Conservation (phyloP, 208 protist species). For the Trypanosomatidae sp. region DNA sequence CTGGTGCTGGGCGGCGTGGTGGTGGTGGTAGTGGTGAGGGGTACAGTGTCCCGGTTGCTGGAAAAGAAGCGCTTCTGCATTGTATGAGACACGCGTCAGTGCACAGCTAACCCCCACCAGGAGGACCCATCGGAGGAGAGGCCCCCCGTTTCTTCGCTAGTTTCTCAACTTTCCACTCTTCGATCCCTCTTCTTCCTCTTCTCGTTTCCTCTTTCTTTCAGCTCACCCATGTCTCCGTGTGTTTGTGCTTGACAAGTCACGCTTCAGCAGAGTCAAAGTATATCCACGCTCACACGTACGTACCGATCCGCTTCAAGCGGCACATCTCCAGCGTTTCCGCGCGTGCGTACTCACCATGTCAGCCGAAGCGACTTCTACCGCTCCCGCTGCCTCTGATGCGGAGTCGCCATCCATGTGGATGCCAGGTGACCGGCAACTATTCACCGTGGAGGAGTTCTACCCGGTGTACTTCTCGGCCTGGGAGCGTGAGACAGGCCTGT, state of each 20-base stretch:
- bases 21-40: not conserved
- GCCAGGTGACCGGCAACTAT: constrained; percentile 16
- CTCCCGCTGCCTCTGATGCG: constrained; percentile 1
- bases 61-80: not conserved
- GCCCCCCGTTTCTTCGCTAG: not conserved
- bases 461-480: constrained; percentile 96
- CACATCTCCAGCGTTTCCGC: not conserved
- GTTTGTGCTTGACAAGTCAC: not conserved
- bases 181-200: not conserved
- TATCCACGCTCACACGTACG: not conserved
- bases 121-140: not conserved
- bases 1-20: not conserved
- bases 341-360: not conserved
- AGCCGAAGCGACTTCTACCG: not conserved
- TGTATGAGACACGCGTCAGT: not conserved
- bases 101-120: not conserved
- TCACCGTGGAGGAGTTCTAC: constrained; percentile 93
- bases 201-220: not conserved
- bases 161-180: not conserved
- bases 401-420: not conserved
- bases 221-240: not conserved
- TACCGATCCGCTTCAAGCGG: not conserved
- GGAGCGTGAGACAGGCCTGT: constrained; percentile 96
- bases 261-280: not conserved
- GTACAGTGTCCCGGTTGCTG: not conserved